These are phyloP conservation scores for Tephrocybe sp. DNA, from an alignment of 768 basidiomycete species.

Conservation along the genomic window DNA sequence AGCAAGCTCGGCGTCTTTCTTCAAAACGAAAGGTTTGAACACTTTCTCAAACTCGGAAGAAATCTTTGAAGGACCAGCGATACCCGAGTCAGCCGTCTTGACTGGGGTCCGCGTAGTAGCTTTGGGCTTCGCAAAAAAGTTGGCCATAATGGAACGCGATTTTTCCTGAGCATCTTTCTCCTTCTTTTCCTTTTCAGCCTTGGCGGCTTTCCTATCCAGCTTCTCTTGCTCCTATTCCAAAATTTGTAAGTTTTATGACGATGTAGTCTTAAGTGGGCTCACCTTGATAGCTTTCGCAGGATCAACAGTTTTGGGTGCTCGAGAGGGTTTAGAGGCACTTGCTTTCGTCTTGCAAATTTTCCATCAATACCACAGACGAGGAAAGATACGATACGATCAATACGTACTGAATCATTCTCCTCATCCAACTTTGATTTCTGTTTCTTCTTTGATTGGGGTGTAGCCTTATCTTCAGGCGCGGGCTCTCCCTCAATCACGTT, in stretches of 20 bases:
- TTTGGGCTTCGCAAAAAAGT: constrained; percentile 74
- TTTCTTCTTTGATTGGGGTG: constrained; percentile 29
- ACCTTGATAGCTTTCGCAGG: constrained; percentile 62
- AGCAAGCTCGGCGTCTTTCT: constrained; percentile 71
- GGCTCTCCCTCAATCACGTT: constrained; percentile 24
- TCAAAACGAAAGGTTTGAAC: constrained; percentile 79
- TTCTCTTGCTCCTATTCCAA: constrained; percentile 62
- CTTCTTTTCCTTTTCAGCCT: constrained; percentile 69
- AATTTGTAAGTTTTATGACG: constrained; percentile 1
- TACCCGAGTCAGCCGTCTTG: constrained; percentile 24
- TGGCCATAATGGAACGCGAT: constrained; percentile 73
- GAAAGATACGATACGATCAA: neutral
- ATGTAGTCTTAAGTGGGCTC: neutral
- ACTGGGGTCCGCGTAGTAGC: constrained; percentile 20
- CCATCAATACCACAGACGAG: neutral
- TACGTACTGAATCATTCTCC: constrained; percentile 40
- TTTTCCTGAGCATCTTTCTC: constrained; percentile 67
- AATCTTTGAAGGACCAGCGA: constrained; percentile 35
- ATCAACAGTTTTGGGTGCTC: constrained; percentile 52
- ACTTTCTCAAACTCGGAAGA: constrained; percentile 67
- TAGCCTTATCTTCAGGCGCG: constrained; percentile 23
- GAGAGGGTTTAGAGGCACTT: constrained; percentile 24
- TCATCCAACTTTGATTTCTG: constrained; percentile 32
- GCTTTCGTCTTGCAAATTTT: constrained; percentile 5
- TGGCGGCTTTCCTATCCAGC: constrained; percentile 64